Conservation (phyloP, 2,329 filamentous ascomycete genomes). For the Colletotrichum kahawae region DNA sequence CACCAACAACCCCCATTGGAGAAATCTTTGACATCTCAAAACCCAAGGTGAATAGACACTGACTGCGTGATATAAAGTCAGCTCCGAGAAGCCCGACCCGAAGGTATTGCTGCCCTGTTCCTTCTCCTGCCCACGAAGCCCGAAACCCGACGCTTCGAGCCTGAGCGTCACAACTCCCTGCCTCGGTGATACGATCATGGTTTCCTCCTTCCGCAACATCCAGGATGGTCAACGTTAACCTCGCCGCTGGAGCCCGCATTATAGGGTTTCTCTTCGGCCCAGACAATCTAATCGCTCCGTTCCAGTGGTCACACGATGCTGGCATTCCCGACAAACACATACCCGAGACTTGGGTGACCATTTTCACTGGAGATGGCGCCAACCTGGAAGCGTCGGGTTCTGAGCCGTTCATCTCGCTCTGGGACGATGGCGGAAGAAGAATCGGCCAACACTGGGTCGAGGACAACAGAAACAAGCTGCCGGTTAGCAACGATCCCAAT, state of each 20-base stretch:
- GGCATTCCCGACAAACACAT: background rate
- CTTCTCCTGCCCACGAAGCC: background rate
- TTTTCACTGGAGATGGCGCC: background rate
- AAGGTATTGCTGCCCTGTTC: background rate
- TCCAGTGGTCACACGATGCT: background rate
- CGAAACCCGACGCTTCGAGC: background rate
- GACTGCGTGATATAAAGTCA: background rate
- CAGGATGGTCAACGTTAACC: background rate
- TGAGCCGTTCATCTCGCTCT: constrained; percentile 22
- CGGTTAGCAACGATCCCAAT: background rate
- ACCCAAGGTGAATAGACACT: background rate
- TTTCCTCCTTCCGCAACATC: background rate
- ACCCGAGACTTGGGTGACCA: background rate
- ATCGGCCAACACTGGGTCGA: constrained; percentile 13
- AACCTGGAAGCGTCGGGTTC: background rate
- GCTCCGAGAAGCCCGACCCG: background rate
- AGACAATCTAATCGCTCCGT: background rate
- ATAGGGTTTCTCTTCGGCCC: background rate
- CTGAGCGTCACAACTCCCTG: rapidly evolving
- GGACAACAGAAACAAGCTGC: background rate
- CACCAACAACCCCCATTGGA: background rate
- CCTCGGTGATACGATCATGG: background rate
- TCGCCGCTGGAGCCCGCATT: background rate
- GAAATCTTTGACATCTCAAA: background rate
- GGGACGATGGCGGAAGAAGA: constrained; percentile 20